Base-by-base conservation (phyloP, 1,284 basidiomycete genomes). In the Leccinum colubrinum region DNA sequence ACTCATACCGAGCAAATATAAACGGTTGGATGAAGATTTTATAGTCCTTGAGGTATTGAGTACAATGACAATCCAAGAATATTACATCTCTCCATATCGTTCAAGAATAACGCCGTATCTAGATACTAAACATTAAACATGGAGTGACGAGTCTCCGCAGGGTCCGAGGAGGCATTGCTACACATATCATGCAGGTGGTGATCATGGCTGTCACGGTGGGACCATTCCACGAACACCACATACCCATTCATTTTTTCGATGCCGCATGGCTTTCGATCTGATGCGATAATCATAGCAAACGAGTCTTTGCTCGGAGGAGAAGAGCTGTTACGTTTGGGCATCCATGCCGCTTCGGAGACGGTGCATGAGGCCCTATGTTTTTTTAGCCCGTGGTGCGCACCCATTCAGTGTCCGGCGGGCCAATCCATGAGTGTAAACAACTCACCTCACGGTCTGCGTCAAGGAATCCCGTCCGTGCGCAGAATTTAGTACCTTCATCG, bases 181-280 rank as follows among this genome's bases (percentile, higher is more conserved):
- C 46, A 17, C 20, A 48, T 20, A 48, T 48, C 17, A 22, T 48
- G 46, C 20, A 48, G 17, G 46, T 20, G 15, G 20, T 48, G 8
- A 48, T 20, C 11, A 20, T 48, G 12, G 46, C 46, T 48, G 46
- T 48, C 11, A n/a, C 6, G 37, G 37, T 37, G 37, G 37, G 37
- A 37, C 41, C 7, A 5, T 15, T 52, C 53, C 20, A 15, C 41
- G 41, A 25, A 20, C 14, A 25, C 51, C 64, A 58, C 64, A 54
- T 56, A 80, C 66, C 78, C 79, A 30, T 75, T 70, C 66, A 76
- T 66, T 17, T 66, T 62, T 43, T 72, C 70, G 25, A 76, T 75
- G 33, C 59, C 67, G 46, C 66, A 76, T 37, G 6, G 37, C 37
- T 37, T 37, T 37, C 37, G 37, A 37, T 37, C 37, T 37, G 37